Evolutionary conservation across 1,284 basidiomycete species (phyloP).

Genomic region (Leccinum olivaceoglutinosum): DNA sequence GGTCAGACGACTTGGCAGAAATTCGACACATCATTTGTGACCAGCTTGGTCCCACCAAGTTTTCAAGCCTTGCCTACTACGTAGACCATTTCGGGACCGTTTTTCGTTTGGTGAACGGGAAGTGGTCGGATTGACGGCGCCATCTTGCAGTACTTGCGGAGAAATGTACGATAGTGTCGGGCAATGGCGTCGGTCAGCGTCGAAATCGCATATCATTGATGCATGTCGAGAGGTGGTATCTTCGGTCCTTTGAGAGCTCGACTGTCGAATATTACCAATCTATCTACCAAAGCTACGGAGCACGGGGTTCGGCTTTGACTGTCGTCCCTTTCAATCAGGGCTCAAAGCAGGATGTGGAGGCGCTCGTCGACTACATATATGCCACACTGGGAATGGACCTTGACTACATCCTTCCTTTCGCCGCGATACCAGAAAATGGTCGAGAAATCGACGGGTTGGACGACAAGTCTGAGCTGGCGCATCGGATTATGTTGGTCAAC

Average conservation of each 20-base stretch:
- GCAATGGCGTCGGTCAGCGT: no score
- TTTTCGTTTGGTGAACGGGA: no score
- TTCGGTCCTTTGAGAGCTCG: conserved; percentile 36
- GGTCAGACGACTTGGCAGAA: no score
- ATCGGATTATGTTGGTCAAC: conserved; percentile 87
- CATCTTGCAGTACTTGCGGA: no score
- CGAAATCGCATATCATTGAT: no score
- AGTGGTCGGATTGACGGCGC: no score
- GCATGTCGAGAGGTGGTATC: no score
- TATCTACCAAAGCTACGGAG: conserved; percentile 91
- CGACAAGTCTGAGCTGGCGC: conserved; percentile 96
- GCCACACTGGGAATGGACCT: conserved; percentile 84
- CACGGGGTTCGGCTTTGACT: conserved; percentile 90
- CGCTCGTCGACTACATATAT: conserved; percentile 77
- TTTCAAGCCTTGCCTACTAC: not conserved
- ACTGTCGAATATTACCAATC: conserved; percentile 98
- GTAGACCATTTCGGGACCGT: no score
- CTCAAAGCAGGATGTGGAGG: conserved; percentile 96
- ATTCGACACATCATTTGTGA: no score
- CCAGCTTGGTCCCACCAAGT: no score
- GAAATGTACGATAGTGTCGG: no score
- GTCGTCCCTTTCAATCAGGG: conserved; percentile 99
- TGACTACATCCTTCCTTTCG: conserved; percentile 97
- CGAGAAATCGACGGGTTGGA: conserved; percentile 96
- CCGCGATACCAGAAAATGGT: conserved; percentile 96